Conservation (phyloP, 2,329 filamentous ascomycete genomes). For the Rutstroemia sp. region DNA sequence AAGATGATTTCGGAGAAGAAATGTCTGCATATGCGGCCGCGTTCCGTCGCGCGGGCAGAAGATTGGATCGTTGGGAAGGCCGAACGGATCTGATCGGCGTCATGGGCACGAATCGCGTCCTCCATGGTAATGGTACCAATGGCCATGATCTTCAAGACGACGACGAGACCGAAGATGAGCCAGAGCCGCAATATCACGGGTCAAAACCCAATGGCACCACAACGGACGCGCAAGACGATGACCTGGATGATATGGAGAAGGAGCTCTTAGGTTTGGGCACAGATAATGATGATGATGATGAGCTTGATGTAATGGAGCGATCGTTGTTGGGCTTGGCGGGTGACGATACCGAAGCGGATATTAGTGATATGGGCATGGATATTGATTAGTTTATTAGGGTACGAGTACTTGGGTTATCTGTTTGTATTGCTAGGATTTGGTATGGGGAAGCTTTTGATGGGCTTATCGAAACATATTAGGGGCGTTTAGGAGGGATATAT, state of each 20-base stretch:
- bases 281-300: conserved; percentile 36
- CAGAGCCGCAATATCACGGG: conserved; percentile 29
- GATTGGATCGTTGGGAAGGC: conserved; percentile 65
- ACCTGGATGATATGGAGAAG: conserved; percentile 48
- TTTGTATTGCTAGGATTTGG: conserved; percentile 2
- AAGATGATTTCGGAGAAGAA: conserved; percentile 73
- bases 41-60: conserved; percentile 53
- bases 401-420: no score
- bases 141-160: conserved; percentile 20
- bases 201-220: conserved; percentile 28
- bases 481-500: not conserved
- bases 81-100: conserved; percentile 26
- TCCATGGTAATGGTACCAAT: conserved; percentile 16
- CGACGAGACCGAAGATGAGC: conserved; percentile 31
- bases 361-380: conserved; percentile 26
- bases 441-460: not conserved
- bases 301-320: conserved; percentile 40
- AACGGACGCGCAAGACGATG: conserved; percentile 32
- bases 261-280: conserved; percentile 41
- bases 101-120: conserved; percentile 25
- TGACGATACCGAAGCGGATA: conserved; percentile 30
- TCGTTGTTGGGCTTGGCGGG: conserved; percentile 25
- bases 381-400: conserved; percentile 3
- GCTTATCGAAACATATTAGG: conserved; percentile 2
- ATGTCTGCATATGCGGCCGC: conserved; percentile 58